Percentiles rank a stretch among this genome's conserved stretches.
Conservation (phyloP, 2,329 filamentous ascomycete species). For the Aspergillus versicolor region DNA sequence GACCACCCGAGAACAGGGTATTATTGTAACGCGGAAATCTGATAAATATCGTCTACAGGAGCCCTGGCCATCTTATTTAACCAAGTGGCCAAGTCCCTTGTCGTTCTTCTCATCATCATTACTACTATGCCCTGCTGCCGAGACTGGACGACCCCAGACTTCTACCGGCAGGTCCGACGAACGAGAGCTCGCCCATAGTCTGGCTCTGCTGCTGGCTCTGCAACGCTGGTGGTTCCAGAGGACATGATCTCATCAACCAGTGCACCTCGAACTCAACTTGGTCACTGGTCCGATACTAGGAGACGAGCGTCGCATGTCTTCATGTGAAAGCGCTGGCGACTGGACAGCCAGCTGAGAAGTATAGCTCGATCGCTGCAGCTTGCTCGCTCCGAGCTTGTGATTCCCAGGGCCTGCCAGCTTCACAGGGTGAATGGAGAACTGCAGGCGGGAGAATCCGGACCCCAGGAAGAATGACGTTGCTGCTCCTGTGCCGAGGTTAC, state of each 20-base stretch:
- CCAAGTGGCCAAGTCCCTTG: neutral
- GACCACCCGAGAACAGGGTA: neutral
- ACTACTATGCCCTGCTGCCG: neutral
- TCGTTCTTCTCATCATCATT: neutral
- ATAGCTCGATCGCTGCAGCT: neutral
- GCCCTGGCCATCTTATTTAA: neutral
- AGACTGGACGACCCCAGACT: neutral
- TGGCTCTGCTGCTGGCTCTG: neutral
- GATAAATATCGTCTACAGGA: neutral
- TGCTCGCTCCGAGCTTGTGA: conserved; percentile 8
- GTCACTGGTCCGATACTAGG: neutral
- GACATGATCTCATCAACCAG: conserved; percentile 11
- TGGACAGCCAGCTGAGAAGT: neutral
- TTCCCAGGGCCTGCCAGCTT: neutral
- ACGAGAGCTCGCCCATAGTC: neutral
- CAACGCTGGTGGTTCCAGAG: conserved; percentile 1
- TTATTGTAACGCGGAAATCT: neutral
- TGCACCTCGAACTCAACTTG: conserved; percentile 2
- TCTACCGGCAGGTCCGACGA: neutral
- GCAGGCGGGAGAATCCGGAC: conserved; percentile 14
- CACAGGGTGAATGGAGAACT: neutral
- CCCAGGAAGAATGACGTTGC: conserved; percentile 11
- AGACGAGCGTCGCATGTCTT: neutral
- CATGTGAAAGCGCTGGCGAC: neutral
- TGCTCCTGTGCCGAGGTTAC: conserved; percentile 12